Evolutionary conservation across 208 protist genomes (phyloP), one percentile per base, ranked within the genome.

Genomic region (Strigomonas galati): DNA sequence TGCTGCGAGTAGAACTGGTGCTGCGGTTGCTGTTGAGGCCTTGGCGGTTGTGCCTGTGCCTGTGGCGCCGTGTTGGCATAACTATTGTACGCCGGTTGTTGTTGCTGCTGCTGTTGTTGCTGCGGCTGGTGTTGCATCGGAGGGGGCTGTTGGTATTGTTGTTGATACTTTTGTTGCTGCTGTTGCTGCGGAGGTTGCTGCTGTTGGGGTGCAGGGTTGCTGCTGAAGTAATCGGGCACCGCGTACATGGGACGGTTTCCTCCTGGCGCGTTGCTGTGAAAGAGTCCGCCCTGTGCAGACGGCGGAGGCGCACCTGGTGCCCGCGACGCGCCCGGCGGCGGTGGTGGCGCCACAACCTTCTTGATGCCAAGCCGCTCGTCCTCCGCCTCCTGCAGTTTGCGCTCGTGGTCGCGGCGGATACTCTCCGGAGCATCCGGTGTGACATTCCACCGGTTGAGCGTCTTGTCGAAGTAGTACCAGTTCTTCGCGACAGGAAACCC

Each of bases 391-490:
- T 72, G 52, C 4, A 93, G 74, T 62, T 89, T 67, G 44, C 74
- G 65, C 35, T 84, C 74, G 54, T 82, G 85, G 65, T 92, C 89
- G 21, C 69, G 69, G 48, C 75, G 72, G 27, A 93, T 79, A 17
- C 65, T 75, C 72, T 84, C 82, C 14, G 89, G 89, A 21, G 89
- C 89, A 27, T 90, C 76, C 1, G 78, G 74, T 24, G 74, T 82
- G 14, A 93, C 86, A 21, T 82, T 81, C 86, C 89, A 95, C 55
- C 85, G 83, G 44, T 80, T 76, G 12, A 91, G 68, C 37, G 73
- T 63, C 40, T 70, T 67, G 70, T 95, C 82, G 46, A 72, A 95
- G 76, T 87, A 91, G 61, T 92, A 95, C 84, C 86, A 95, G 52
- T 95, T 88, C 62, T 79, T 84, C 12, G 80, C 79, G 23, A 93